These are phyloP conservation scores for Claviceps digitariae DNA, from an alignment of 2,329 filamentous ascomycete genomes.

Conservation along the genomic window DNA sequence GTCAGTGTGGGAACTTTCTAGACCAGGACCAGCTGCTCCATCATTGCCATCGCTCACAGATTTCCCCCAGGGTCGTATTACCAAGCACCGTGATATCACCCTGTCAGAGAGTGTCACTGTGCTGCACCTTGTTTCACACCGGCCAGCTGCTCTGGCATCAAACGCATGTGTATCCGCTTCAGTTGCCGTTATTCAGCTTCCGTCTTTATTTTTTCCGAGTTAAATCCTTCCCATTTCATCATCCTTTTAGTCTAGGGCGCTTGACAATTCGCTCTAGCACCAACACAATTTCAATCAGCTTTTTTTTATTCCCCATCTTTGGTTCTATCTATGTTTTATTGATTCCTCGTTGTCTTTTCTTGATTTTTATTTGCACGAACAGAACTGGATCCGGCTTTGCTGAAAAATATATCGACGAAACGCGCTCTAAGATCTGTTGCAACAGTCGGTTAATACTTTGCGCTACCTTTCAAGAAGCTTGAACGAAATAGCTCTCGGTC, in stretches of 20 bases:
- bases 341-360: not conserved
- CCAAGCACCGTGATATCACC: conserved; percentile 15
- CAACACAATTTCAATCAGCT: not conserved
- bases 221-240: not conserved
- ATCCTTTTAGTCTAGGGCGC: not conserved
- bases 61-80: conserved; percentile 32
- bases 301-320: not conserved
- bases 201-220: not conserved
- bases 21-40: conserved; percentile 20
- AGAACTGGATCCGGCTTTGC: not conserved
- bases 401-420: not conserved
- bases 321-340: not conserved
- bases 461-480: no score
- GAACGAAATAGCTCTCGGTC: not conserved
- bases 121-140: conserved; percentile 38
- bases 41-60: conserved; percentile 26
- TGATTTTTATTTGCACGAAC: not conserved
- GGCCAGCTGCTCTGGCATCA: conserved; percentile 19
- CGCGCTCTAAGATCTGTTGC: not conserved
- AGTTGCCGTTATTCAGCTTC: not conserved
- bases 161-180: conserved; percentile 3
- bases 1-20: not conserved
- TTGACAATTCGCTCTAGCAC: not conserved
- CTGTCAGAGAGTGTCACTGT: conserved; percentile 29
- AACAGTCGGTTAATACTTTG: not conserved